Evolutionary conservation across 345 rosid species (phyloP), one percentile per base, ranked within the genome.

Genomic region (Geranium rotundifolium): DNA sequence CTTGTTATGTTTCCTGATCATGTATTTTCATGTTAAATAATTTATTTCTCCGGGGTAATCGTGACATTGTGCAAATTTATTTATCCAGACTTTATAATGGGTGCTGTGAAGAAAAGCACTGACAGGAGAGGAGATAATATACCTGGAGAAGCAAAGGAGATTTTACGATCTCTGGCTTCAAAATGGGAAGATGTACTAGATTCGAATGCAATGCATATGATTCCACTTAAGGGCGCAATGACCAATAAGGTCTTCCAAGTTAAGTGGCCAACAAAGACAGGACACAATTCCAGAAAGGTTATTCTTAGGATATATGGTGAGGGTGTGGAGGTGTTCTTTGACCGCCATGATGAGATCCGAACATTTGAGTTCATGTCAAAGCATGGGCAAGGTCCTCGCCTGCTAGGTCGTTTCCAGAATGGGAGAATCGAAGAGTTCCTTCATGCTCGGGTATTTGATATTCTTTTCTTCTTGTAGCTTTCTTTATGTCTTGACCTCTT

Each of bases 381-480:
- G 63, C 73, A 83, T 67, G 97, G 99, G 60, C 89, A 83, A 70
- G 99, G 99, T n/a, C 97, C 99, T 7, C 69, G 81, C 69, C 80
- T 93, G 72, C 80, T 93, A 55, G 90, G 81, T 18, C 76, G 97
- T 63, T 90, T 93, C 60, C 74, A 74, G 0, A 85, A 80, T 71
- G 97, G 99, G 58, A 81, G 95, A 41, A 77, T 93, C 57, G 99
- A 93, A 73, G 97, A 90, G 79, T 93, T 86, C 73, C 84, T 93
- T 58, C 74, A 75, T 69, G 97, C 99, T 17, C 78, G 95, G 86
- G 99, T 93, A 82, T 15, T 46, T 46, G 15, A 9, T 46, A 3
- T 46, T 46, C 7, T 46, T 46, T 46, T 46, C 8, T 4, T 34
- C 41, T 8, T 8, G 41, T 34, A 34, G 41, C 1, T 34, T 34